Percentiles rank a stretch among this genome's conserved stretches.
Evolutionary conservation across 1,284 basidiomycete genomes (phyloP).

Genomic region (Vanrija humicola): DNA sequence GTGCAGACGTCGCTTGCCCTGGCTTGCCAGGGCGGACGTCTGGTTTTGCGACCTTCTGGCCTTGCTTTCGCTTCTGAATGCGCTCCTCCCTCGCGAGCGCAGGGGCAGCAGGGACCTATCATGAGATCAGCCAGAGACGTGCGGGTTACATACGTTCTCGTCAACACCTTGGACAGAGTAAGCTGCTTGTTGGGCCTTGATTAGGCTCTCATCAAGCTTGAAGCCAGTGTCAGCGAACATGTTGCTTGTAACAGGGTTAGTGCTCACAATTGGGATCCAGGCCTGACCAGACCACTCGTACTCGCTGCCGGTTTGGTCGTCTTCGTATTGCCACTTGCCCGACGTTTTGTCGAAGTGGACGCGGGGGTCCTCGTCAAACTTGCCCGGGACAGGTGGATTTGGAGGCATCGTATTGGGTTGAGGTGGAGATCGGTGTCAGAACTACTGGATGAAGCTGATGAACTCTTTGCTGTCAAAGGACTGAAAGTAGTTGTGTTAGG

Average conservation of each 20-base stretch:
- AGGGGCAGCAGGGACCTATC: slow-evolving; percentile 74
- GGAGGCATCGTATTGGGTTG: slow-evolving; percentile 18
- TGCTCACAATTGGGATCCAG: slow-evolving; percentile 77
- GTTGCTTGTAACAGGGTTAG: not conserved
- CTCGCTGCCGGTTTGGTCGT: slow-evolving; percentile 73
- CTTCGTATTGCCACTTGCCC: slow-evolving; percentile 81
- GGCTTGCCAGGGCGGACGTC: not conserved
- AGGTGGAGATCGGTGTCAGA: not conserved
- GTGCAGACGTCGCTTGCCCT: slow-evolving; percentile 47
- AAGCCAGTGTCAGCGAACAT: not conserved
- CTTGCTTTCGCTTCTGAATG: slow-evolving; percentile 60
- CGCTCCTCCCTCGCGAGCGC: slow-evolving; percentile 63
- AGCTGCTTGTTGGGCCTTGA: slow-evolving; percentile 83
- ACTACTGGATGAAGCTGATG: not conserved
- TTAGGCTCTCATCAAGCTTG: slow-evolving; percentile 72
- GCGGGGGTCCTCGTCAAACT: slow-evolving; percentile 70
- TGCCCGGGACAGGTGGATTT: slow-evolving; percentile 47
- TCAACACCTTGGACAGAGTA: slow-evolving; percentile 87
- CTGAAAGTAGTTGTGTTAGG: too few relatives aligned
- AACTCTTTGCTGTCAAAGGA: too few relatives aligned
- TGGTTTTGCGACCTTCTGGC: not conserved
- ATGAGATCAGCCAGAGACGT: not conserved
- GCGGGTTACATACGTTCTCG: slow-evolving; percentile 63
- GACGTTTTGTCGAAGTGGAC: slow-evolving; percentile 67
- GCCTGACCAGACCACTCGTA: slow-evolving; percentile 75